Evolutionary conservation across 2,329 filamentous ascomycete species (phyloP).

Genomic region (Pseudogymnoascus sp.): DNA sequence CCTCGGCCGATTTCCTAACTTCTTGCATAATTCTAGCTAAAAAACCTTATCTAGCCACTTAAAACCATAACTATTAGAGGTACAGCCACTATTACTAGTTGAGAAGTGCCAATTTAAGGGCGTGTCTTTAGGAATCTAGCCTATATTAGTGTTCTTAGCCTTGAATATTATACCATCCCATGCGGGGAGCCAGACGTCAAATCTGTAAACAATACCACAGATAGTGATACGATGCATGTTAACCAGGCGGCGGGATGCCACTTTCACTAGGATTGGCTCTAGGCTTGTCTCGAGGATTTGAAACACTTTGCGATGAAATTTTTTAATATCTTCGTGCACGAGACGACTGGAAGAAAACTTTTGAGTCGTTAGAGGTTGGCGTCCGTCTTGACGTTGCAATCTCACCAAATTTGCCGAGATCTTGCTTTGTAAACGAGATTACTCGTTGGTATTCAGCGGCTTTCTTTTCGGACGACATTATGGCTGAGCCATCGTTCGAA

Average conservation of each 20-base stretch:
- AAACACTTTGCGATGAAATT: neutral
- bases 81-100: neutral
- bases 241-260: neutral
- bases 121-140: neutral
- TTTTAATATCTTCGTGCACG: neutral
- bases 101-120: neutral
- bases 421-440: too few relatives aligned
- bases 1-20: neutral
- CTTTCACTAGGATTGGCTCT: neutral
- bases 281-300: neutral
- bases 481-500: too few relatives aligned
- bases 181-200: too few relatives aligned
- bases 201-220: neutral
- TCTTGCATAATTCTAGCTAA: neutral
- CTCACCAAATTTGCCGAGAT: too few relatives aligned
- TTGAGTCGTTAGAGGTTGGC: neutral
- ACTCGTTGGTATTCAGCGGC: too few relatives aligned
- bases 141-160: neutral
- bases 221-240: neutral
- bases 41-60: neutral
- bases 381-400: too few relatives aligned
- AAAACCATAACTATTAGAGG: neutral
- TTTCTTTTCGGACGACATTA: too few relatives aligned
- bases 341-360: neutral
- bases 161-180: neutral